Evolutionary conservation across 2,329 filamentous ascomycete species (phyloP).

Genomic region (Dryadomyces quercus-mongolicae): DNA sequence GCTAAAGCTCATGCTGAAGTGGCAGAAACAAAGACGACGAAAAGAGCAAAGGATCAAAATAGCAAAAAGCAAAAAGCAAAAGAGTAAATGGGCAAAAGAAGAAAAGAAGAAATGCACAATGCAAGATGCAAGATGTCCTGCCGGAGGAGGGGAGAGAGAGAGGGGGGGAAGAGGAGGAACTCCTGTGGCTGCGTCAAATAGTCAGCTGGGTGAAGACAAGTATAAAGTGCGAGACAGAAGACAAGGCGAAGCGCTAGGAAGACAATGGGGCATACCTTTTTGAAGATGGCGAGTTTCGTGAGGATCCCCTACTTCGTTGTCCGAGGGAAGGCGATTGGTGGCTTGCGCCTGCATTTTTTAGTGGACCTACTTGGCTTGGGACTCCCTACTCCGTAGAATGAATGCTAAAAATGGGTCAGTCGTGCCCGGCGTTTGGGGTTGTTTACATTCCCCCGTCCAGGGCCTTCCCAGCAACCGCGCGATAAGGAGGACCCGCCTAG

Average conservation of each 20-base stretch:
- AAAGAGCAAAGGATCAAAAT: not conserved
- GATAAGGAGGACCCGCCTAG: not conserved
- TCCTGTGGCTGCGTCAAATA: not conserved
- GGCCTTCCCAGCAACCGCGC: constrained; percentile 1
- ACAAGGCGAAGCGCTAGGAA: not conserved
- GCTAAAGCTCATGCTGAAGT: constrained; percentile 35
- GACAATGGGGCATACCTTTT: not conserved
- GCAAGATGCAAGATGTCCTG: not conserved
- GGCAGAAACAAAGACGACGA: not conserved
- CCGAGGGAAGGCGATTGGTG: not conserved
- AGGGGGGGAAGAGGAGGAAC: not conserved
- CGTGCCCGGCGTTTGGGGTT: not conserved
- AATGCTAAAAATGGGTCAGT: not conserved
- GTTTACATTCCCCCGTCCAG: constrained; percentile 2
- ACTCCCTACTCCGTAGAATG: no score
- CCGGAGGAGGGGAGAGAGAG: not conserved
- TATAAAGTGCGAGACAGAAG: not conserved
- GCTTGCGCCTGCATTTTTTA: not conserved
- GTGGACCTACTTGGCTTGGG: no score
- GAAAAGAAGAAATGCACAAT: not conserved
- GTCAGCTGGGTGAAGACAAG: not conserved
- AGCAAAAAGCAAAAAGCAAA: not conserved
- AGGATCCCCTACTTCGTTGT: not conserved
- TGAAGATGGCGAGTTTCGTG: not conserved
- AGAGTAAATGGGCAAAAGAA: not conserved